Conservation (phyloP, 139 green algal genomes). For the Chlorella sp. region DNA sequence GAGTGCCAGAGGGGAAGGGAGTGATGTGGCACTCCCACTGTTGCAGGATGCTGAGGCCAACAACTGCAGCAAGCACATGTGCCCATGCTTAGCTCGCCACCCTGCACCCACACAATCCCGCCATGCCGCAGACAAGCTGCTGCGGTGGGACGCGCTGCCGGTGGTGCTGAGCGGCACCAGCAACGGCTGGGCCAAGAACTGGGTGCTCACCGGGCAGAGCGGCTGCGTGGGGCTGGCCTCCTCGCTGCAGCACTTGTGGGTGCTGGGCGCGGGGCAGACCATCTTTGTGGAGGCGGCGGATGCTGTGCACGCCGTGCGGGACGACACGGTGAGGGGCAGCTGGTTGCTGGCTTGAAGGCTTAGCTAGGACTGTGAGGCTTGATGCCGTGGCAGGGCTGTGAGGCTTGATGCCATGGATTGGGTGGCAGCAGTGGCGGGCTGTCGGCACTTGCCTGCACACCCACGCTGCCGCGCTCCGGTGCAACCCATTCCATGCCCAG, state of each 20-base stretch:
- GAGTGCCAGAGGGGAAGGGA: too few relatives aligned
- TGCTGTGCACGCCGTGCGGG: neutral
- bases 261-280: slow-evolving; percentile 14
- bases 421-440: too few relatives aligned
- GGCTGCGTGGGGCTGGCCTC: slow-evolving; percentile 18
- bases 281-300: neutral
- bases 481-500: neutral
- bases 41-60: too few relatives aligned
- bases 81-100: neutral
- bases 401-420: too few relatives aligned
- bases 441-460: too few relatives aligned
- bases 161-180: neutral
- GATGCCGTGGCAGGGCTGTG: too few relatives aligned
- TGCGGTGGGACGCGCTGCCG: slow-evolving; percentile 5
- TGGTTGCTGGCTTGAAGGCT: too few relatives aligned
- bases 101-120: neutral
- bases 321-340: too few relatives aligned
- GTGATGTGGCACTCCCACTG: too few relatives aligned
- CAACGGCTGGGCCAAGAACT: neutral
- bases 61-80: too few relatives aligned
- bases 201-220: slow-evolving; percentile 1
- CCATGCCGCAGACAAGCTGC: slow-evolving; percentile 2
- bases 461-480: too few relatives aligned
- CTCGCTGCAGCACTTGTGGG: neutral
- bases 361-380: too few relatives aligned